Evolutionary conservation across 306 rosid genomes (phyloP).

Genomic region (Malus domestica): ASM211411v1 NC_041803.1:27693501-27694000

Average conservation of each 20-base stretch:
- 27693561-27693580: constrained; percentile 15
- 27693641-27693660: background rate
- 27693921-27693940: constrained; percentile 98
- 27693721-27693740: constrained; percentile 87
- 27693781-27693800: constrained; percentile 82
- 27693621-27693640: background rate
- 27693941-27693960: constrained; percentile 35
- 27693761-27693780: constrained; percentile 93
- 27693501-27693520: constrained; percentile 19
- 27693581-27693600: constrained; percentile 64
- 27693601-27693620: constrained; percentile 64
- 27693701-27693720: constrained; percentile 84
- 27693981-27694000: constrained; percentile 19
- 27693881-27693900: constrained; percentile 75
- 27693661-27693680: background rate
- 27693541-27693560: constrained; percentile 11
- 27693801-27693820: constrained; percentile 79
- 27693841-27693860: constrained; percentile 53
- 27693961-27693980: constrained; percentile 46
- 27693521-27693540: background rate
- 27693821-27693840: constrained; percentile 61
- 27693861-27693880: constrained; percentile 89
- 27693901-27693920: constrained; percentile 69
- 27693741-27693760: constrained; percentile 82
- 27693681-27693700: background rate